These are phyloP conservation scores for Cladophialophora exuberans DNA, from an alignment of 2,329 filamentous ascomycete species.

Conservation along the genomic window DNA sequence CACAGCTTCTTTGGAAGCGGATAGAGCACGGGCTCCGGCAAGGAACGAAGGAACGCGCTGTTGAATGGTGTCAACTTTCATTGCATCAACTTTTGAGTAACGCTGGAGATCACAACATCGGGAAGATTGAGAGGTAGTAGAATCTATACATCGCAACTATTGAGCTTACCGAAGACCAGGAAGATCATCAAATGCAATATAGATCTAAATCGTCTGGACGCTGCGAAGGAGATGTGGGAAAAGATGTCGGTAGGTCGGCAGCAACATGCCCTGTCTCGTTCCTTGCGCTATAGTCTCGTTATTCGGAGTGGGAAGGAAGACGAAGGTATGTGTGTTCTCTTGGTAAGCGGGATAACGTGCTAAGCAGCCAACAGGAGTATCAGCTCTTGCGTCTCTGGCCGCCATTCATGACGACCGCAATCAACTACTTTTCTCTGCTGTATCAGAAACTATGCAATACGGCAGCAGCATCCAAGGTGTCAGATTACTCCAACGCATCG, in stretches of 20 bases:
- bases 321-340: slow-evolving; percentile 6
- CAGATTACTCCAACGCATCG: slow-evolving; percentile 61
- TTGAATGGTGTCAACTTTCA: slow-evolving; percentile 73
- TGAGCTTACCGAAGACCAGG: slow-evolving; percentile 47
- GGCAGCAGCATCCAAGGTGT: slow-evolving; percentile 66
- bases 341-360: background rate
- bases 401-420: slow-evolving; percentile 47
- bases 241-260: slow-evolving; percentile 62
- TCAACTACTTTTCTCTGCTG: slow-evolving; percentile 76
- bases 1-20: slow-evolving; percentile 78
- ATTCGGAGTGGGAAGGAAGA: slow-evolving; percentile 59
- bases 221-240: slow-evolving; percentile 60
- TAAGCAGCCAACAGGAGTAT: slow-evolving; percentile 12
- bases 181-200: slow-evolving; percentile 75
- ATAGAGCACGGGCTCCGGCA: slow-evolving; percentile 63
- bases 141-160: slow-evolving; percentile 35
- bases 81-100: slow-evolving; percentile 68
- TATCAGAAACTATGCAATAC: slow-evolving; percentile 71
- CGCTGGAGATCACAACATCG: slow-evolving; percentile 66
- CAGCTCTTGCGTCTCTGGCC: slow-evolving; percentile 22
- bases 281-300: slow-evolving; percentile 75
- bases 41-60: slow-evolving; percentile 57
- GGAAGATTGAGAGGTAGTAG: slow-evolving; percentile 65
- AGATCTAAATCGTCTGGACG: slow-evolving; percentile 57
- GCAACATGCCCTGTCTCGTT: slow-evolving; percentile 56